These are phyloP conservation scores for Podospora pseudoanserina DNA, from an alignment of 495 filamentous ascomycete species.

Conservation along the genomic window DNA sequence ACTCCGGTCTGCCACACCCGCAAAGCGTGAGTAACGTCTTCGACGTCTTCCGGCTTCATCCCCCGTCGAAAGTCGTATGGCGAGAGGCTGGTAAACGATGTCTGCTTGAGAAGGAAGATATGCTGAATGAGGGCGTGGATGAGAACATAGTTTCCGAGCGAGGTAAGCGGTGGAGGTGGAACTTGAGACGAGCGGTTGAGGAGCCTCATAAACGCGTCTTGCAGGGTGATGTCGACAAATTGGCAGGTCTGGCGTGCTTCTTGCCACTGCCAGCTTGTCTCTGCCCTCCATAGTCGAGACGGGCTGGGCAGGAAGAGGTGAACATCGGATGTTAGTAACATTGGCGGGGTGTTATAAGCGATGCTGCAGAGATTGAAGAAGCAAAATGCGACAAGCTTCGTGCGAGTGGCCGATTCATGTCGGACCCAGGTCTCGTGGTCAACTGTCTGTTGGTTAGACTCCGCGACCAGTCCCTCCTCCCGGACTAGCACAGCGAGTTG, in stretches of 20 bases:
- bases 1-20: slow-evolving; percentile 62
- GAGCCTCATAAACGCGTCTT: slow-evolving; percentile 47
- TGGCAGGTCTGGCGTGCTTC: slow-evolving; percentile 42
- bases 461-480: slow-evolving; percentile 49
- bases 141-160: slow-evolving; percentile 63
- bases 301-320: slow-evolving; percentile 57
- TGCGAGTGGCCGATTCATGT: slow-evolving; percentile 50
- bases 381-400: slow-evolving; percentile 55
- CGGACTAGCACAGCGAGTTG: slow-evolving; percentile 51
- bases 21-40: slow-evolving; percentile 56
- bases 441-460: slow-evolving; percentile 34
- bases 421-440: slow-evolving; percentile 60
- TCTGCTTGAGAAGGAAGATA: slow-evolving; percentile 63
- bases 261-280: slow-evolving; percentile 49
- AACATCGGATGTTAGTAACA: slow-evolving; percentile 60
- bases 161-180: slow-evolving; percentile 52
- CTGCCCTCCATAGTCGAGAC: slow-evolving; percentile 51
- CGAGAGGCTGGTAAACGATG: slow-evolving; percentile 44
- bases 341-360: slow-evolving; percentile 54
- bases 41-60: slow-evolving; percentile 52
- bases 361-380: slow-evolving; percentile 60
- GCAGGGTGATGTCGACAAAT: slow-evolving; percentile 45
- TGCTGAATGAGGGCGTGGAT: slow-evolving; percentile 68
- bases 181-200: slow-evolving; percentile 45
- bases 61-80: slow-evolving; percentile 44